Conservation (phyloP, 257 asterid genomes). For the Misopates orontium region DNA sequence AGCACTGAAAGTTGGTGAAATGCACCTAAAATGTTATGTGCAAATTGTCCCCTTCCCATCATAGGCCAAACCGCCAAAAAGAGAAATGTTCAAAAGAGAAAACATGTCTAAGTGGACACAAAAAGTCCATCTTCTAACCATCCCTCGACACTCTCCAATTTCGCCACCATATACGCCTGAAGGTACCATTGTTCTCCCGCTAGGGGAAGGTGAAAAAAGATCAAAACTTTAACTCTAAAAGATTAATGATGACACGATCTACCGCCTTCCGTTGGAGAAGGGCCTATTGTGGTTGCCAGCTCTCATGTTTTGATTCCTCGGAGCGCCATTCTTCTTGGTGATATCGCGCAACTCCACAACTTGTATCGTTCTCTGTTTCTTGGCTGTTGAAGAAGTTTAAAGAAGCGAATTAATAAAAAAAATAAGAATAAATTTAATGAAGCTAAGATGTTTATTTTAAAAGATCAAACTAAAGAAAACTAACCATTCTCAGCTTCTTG, state of each 20-base stretch:
- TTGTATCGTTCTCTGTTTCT: constrained; percentile 78
- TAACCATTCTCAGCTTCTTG: constrained; percentile 89
- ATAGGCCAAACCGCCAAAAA: background rate
- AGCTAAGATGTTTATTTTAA: background rate
- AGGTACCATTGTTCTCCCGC: constrained; percentile 24
- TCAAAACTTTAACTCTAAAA: constrained; percentile 10
- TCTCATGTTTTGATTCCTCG: constrained; percentile 50
- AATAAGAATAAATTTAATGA: background rate
- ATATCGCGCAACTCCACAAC: constrained; percentile 80
- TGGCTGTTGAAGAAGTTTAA: constrained; percentile 44
- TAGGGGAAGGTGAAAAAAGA: constrained; percentile 30
- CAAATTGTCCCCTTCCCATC: constrained; percentile 25
- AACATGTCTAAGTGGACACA: background rate
- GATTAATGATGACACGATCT: constrained; percentile 26
- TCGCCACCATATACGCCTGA: background rate
- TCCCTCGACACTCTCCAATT: constrained; percentile 8
- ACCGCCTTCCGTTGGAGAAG: constrained; percentile 56
- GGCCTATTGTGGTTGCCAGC: constrained; percentile 60
- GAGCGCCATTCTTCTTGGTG: constrained; percentile 57
- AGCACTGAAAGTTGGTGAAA: background rate
- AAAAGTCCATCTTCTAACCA: constrained; percentile 1
- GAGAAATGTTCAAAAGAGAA: constrained; percentile 25
- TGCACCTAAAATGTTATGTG: constrained; percentile 17
- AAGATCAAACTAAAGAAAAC: constrained; percentile 21
- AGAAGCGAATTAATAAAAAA: too few species aligned